Conservation (phyloP, 495 filamentous ascomycete species). For the Opeltia flavorubescens region DNA sequence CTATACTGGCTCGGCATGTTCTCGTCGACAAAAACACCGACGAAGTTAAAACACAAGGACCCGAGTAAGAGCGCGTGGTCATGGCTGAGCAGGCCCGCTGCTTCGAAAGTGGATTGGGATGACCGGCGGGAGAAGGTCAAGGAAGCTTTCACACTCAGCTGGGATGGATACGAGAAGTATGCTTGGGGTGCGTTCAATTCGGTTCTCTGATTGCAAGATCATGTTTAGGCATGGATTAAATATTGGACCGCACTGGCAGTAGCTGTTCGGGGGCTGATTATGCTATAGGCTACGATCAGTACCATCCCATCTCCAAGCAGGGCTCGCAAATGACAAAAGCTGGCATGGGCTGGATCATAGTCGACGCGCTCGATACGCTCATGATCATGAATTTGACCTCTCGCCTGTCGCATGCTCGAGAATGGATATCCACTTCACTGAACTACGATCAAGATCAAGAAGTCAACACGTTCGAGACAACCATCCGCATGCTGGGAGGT, state of each 20-base stretch:
- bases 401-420: conserved; percentile 66
- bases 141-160: conserved; percentile 78
- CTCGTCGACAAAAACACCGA: conserved; percentile 17
- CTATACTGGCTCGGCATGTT: conserved; percentile 49
- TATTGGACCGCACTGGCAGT: background rate
- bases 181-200: conserved; percentile 60
- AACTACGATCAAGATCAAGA: conserved; percentile 85
- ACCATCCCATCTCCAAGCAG: conserved; percentile 65
- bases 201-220: background rate
- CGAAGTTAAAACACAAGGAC: conserved; percentile 13
- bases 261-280: background rate
- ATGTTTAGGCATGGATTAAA: background rate
- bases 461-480: conserved; percentile 96
- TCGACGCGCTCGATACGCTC: conserved; percentile 89
- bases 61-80: conserved; percentile 9
- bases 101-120: conserved; percentile 48
- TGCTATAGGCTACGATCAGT: conserved; percentile 67
- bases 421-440: conserved; percentile 78
- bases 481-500: conserved; percentile 93
- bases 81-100: conserved; percentile 17
- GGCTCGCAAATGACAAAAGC: conserved; percentile 63
- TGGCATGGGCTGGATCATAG: conserved; percentile 93
- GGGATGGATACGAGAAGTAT: conserved; percentile 83
- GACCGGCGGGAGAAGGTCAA: conserved; percentile 71
- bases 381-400: conserved; percentile 97